A percentile compares a stretch with the other conserved stretches of the same genome.
Conservation (phyloP, 2,329 filamentous ascomycete species). For the Colletotrichum liriopes region DNA sequence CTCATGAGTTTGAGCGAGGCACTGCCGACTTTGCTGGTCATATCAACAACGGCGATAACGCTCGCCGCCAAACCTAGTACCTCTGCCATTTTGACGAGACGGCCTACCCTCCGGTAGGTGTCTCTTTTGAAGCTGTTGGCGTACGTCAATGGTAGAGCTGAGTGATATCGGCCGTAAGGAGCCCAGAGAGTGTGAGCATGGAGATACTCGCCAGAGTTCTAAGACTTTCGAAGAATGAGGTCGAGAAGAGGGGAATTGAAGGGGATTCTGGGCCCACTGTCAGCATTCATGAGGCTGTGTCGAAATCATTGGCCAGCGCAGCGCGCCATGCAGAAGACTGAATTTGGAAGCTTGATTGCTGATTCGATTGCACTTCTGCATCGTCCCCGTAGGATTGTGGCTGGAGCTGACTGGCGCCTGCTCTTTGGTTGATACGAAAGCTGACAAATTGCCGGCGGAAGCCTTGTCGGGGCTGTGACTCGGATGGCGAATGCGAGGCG, state of each 20-base stretch:
- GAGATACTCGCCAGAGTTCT: neutral
- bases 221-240: neutral
- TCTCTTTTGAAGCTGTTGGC: neutral
- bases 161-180: neutral
- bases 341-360: neutral
- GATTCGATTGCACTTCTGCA: neutral
- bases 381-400: neutral
- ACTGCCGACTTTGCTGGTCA: constrained; percentile 37
- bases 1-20: constrained; percentile 39
- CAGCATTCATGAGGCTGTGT: neutral
- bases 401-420: neutral
- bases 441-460: neutral
- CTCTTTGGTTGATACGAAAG: neutral
- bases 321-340: neutral
- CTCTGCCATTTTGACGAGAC: constrained; percentile 17
- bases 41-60: constrained; percentile 30
- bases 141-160: neutral
- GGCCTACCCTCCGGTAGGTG: neutral
- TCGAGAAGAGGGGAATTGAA: neutral
- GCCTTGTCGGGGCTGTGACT: neutral
- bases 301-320: neutral
- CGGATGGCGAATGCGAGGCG: neutral
- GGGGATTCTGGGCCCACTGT: too few species aligned
- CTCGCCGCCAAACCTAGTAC: constrained; percentile 24
- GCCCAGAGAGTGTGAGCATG: neutral